Evolutionary conservation across 768 basidiomycete species (phyloP).

Genomic region (Crepidotus variabilis): DNA sequence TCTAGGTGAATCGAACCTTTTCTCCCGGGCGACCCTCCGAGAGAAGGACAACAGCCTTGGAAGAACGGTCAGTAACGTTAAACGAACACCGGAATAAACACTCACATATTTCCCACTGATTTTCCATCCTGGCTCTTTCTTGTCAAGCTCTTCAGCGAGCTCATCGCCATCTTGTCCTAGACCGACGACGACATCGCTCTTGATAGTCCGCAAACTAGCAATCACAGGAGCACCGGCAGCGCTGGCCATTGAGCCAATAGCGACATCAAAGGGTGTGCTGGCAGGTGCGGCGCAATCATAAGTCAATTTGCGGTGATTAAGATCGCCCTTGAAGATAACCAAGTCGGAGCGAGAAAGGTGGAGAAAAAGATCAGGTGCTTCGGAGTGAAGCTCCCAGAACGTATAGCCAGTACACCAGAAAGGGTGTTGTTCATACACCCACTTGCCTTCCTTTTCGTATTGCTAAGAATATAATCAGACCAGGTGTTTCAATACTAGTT

Average conservation of each 20-base stretch:
- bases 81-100: conserved; percentile 9
- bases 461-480: conserved; percentile 39
- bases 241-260: conserved; percentile 91
- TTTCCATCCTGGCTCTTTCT: conserved; percentile 91
- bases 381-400: conserved; percentile 81
- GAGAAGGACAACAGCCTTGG: conserved; percentile 79
- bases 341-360: conserved; percentile 88
- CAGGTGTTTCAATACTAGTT: not conserved
- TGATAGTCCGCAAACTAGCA: conserved; percentile 86
- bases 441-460: conserved; percentile 90
- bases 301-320: conserved; percentile 89
- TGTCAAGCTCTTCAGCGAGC: conserved; percentile 75
- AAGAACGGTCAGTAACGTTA: conserved; percentile 1
- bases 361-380: conserved; percentile 89
- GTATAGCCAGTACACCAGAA: conserved; percentile 98
- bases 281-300: conserved; percentile 86
- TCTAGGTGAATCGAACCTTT: conserved; percentile 69
- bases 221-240: conserved; percentile 85
- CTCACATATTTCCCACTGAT: conserved; percentile 95
- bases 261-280: conserved; percentile 83
- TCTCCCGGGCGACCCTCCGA: conserved; percentile 89
- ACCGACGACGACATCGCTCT: conserved; percentile 93
- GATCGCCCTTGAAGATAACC: conserved; percentile 91
- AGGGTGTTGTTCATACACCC: conserved; percentile 92
- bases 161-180: conserved; percentile 65